These are phyloP conservation scores for Alloascoidea hylecoeti DNA, from an alignment of 805 yeast species.

Conservation along the genomic window DNA sequence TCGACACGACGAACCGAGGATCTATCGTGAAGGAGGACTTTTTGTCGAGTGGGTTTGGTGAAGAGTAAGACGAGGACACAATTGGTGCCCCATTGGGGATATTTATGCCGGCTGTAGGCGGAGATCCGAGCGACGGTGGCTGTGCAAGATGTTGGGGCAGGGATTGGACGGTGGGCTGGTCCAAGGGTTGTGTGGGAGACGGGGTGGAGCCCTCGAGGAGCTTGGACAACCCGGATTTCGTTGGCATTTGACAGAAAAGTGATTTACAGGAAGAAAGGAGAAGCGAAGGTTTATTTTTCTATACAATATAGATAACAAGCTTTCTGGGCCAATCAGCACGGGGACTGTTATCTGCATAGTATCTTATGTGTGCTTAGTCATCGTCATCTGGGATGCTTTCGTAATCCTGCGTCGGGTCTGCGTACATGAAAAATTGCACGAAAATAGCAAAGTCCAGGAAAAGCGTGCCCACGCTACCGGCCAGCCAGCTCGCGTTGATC, in stretches of 20 bases:
- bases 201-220: no score
- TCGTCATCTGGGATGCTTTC: slow-evolving; percentile 14
- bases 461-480: slow-evolving; percentile 84
- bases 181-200: no score
- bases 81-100: slow-evolving; percentile 1
- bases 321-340: no score
- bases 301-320: no score
- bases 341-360: not conserved
- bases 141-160: no score
- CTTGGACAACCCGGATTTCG: no score
- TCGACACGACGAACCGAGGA: slow-evolving; percentile 1
- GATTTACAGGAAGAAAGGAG: no score
- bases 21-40: not conserved
- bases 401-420: no score
- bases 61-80: not conserved
- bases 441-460: slow-evolving; percentile 74
- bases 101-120: not conserved
- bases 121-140: no score
- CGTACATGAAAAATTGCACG: slow-evolving; percentile 72
- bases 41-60: not conserved
- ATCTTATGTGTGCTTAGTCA: slow-evolving; percentile 9
- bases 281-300: no score
- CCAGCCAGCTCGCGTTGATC: slow-evolving; percentile 84
- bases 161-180: no score
- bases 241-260: no score